These are phyloP conservation scores for Solanum pimpinellifolium DNA, from an alignment of 257 asterid species.

Conservation along the genomic window DNA sequence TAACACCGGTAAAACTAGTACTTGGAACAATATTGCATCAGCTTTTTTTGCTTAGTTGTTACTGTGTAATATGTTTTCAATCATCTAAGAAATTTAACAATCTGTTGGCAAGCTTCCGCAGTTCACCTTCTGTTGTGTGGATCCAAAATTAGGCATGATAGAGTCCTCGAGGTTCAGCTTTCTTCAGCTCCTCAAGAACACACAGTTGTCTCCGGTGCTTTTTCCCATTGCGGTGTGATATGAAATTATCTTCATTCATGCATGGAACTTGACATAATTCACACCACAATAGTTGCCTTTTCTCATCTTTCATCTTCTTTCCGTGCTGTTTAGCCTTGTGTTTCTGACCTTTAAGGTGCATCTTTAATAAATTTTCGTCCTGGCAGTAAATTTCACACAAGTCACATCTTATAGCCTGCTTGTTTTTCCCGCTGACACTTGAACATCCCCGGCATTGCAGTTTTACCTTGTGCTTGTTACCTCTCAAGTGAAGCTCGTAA, in stretches of 20 bases:
- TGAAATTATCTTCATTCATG: conserved; percentile 24
- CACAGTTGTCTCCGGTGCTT: conserved; percentile 12
- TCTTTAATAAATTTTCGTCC: conserved; percentile 8
- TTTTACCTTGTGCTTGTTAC: conserved; percentile 47
- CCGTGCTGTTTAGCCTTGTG: conserved; percentile 32
- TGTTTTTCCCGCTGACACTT: neutral
- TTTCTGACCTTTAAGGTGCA: conserved; percentile 43
- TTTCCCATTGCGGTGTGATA: conserved; percentile 35
- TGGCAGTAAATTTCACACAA: conserved; percentile 37
- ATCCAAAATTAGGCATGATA: neutral
- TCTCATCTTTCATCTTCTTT: neutral
- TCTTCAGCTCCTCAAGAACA: neutral
- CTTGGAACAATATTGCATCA: neutral
- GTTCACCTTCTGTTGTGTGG: neutral
- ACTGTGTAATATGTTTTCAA: neutral
- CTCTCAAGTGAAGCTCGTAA: conserved; percentile 29
- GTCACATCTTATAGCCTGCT: conserved; percentile 16
- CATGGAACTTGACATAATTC: conserved; percentile 37
- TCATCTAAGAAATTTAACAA: neutral
- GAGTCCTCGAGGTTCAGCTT: neutral
- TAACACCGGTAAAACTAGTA: neutral
- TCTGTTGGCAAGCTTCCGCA: neutral
- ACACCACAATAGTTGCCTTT: conserved; percentile 12
- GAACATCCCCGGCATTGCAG: conserved; percentile 1
- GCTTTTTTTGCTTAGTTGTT: neutral